Evolutionary conservation across 805 yeast species (phyloP), one percentile per base, ranked within the genome.

Genomic region (Yarrowia osloensis): DNA sequence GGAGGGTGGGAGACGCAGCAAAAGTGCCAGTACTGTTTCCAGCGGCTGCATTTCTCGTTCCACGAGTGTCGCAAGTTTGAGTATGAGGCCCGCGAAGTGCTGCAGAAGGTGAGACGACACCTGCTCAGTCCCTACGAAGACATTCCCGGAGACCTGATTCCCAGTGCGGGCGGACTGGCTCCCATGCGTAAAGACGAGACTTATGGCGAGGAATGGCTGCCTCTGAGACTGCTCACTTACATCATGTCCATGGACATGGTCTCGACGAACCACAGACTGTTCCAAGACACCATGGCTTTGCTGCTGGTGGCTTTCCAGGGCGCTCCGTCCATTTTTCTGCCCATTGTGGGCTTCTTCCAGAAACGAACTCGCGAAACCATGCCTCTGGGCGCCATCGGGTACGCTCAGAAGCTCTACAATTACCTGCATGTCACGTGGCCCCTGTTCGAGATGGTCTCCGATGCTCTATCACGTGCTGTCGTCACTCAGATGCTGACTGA

Each of bases 1-100:
- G 63, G 63, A 40, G 63, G 63, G 28, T 57, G 63, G 63, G 63
- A 57, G 8, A 57, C 63, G 8, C 63, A 57, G n/a, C 63, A 57
- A 9, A 37, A 57, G 21, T 57, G 63, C 28, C 63, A 57, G 28
- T 57, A 57, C 17, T 57, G 63, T 13, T 57, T 39, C 37, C 63
- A 57, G 15, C 26, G 63, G 40, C 13, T 57, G 63, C 63, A 57
- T 40, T 57, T 39, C 49, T 57, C 63, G 8, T 40, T 13, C 28
- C 8, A 26, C 24, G 63, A 57, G 37, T 57, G 63, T 40, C 35
- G n/a, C 2, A 57, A 40, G 63, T 57, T 57, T 28, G 63, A 57
- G 28, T 19, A 11, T 1, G 63, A 57, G 28, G 63, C 63, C 13
- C 11, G 63, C 19, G 63, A 40, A 6, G 63, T 57, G 37, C 37